These are phyloP conservation scores for Glycine tomentella DNA, from an alignment of 306 rosid genomes.

Conservation along the genomic window DNA sequence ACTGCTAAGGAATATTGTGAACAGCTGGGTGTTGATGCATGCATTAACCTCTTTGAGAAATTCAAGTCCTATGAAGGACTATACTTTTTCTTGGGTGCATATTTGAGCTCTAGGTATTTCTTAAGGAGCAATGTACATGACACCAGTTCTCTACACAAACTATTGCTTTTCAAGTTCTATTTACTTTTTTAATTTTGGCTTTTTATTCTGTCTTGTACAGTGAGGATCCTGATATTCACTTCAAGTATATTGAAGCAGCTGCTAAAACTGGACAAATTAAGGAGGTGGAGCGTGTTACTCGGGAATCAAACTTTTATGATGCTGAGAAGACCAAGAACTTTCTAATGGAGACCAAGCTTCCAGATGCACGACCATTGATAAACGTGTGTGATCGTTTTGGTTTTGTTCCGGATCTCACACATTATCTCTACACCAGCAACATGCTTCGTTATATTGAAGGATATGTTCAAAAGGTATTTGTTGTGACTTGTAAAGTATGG, in stretches of 20 bases:
- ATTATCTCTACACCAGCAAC: slow-evolving; percentile 77
- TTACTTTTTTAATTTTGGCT: background rate
- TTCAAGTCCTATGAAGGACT: slow-evolving; percentile 87
- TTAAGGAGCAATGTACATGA: background rate
- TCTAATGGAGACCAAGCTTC: slow-evolving; percentile 83
- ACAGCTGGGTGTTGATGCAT: slow-evolving; percentile 81
- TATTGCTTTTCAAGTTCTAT: background rate
- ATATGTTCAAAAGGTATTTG: slow-evolving; percentile 84
- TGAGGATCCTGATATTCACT: slow-evolving; percentile 85
- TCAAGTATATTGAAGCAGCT: slow-evolving; percentile 89
- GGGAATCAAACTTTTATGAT: slow-evolving; percentile 83
- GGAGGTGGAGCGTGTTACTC: slow-evolving; percentile 84
- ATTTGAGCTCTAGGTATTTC: slow-evolving; percentile 77
- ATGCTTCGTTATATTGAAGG: slow-evolving; percentile 92
- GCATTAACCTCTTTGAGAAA: slow-evolving; percentile 84
- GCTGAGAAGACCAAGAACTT: slow-evolving; percentile 86
- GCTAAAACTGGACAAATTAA: slow-evolving; percentile 90
- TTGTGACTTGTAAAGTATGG: slow-evolving; percentile 21
- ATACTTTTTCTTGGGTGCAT: slow-evolving; percentile 84
- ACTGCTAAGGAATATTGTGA: slow-evolving; percentile 87
- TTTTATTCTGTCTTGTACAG: slow-evolving; percentile 48
- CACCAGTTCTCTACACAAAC: background rate
- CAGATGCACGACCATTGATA: slow-evolving; percentile 84
- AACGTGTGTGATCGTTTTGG: slow-evolving; percentile 89
- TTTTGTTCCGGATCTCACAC: slow-evolving; percentile 92